These are phyloP conservation scores for Mycena citricolor DNA, from an alignment of 1,284 basidiomycete genomes.

Conservation along the genomic window DNA sequence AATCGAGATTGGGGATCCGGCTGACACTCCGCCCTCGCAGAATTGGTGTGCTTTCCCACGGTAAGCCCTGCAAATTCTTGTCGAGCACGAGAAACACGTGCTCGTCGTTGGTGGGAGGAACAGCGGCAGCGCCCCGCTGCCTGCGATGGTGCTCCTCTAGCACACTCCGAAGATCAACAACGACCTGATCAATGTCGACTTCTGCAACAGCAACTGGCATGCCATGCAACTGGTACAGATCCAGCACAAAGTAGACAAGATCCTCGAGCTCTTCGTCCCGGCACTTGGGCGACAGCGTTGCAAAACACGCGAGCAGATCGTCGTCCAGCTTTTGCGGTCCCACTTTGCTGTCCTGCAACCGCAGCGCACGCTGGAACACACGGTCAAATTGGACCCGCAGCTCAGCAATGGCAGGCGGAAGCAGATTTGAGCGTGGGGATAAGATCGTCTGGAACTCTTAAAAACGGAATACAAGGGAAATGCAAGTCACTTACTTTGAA, in stretches of 20 bases:
- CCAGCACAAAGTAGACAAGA: conserved; percentile 90
- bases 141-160: conserved; percentile 69
- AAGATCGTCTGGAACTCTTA: conserved; percentile 63
- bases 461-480: conserved; percentile 5
- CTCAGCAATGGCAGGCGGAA: conserved; percentile 47
- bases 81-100: conserved; percentile 92
- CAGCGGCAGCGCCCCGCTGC: conserved; percentile 32
- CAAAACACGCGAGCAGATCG: conserved; percentile 81
- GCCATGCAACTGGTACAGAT: conserved; percentile 92
- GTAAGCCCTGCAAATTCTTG: conserved; percentile 85
- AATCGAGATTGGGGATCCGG: conserved; percentile 87
- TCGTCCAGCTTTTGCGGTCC: too few species aligned
- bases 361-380: conserved; percentile 68
- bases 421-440: conserved; percentile 50
- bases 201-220: conserved; percentile 89
- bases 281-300: conserved; percentile 77
- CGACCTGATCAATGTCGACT: conserved; percentile 87
- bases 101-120: conserved; percentile 47
- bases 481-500: conserved; percentile 76
- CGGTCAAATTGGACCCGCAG: conserved; percentile 71
- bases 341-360: conserved; percentile 59
- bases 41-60: conserved; percentile 95
- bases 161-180: conserved; percentile 67
- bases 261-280: conserved; percentile 95
- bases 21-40: conserved; percentile 85